A percentile compares a stretch with the other conserved stretches of the same genome.
These are phyloP conservation scores for Boletus sp. DNA, from an alignment of 768 basidiomycete genomes.

Conservation along the genomic window DNA sequence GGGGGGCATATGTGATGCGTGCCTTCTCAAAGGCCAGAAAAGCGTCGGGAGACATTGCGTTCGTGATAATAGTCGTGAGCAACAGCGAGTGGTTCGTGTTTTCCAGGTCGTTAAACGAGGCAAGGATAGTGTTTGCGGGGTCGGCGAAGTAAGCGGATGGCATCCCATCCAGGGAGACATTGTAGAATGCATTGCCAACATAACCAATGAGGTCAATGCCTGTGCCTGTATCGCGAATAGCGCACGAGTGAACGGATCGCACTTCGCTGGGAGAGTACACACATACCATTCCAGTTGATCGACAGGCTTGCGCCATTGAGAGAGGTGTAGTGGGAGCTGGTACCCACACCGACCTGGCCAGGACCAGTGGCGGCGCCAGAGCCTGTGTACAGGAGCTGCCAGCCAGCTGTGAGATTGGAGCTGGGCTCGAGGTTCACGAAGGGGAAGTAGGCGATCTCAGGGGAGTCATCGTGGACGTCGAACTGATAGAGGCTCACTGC, in stretches of 20 bases:
- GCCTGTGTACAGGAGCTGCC: slow-evolving; percentile 59
- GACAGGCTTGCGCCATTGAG: slow-evolving; percentile 52
- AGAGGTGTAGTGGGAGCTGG: slow-evolving; percentile 61
- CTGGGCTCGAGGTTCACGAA: slow-evolving; percentile 52
- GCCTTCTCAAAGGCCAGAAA: slow-evolving; percentile 59
- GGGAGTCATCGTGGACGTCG: slow-evolving; percentile 64
- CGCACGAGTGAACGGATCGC: slow-evolving; percentile 3
- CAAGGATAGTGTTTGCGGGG: slow-evolving; percentile 41
- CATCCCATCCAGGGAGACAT: slow-evolving; percentile 50
- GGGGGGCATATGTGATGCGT: slow-evolving; percentile 41
- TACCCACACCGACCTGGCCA: slow-evolving; percentile 50
- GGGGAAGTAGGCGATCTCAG: slow-evolving; percentile 57
- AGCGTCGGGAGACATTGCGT: slow-evolving; percentile 30
- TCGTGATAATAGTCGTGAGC: slow-evolving; percentile 45
- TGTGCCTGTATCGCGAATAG: slow-evolving; percentile 45
- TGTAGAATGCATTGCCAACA: slow-evolving; percentile 42
- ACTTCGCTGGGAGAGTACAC: neutral
- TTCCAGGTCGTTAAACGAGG: slow-evolving; percentile 43
- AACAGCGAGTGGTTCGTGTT: slow-evolving; percentile 53
- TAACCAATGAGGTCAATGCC: slow-evolving; percentile 60
- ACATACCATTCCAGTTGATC: slow-evolving; percentile 62
- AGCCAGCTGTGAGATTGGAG: slow-evolving; percentile 52
- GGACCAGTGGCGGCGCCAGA: slow-evolving; percentile 45
- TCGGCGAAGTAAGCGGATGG: slow-evolving; percentile 25
- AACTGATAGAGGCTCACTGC: slow-evolving; percentile 33